Base-by-base conservation (phyloP, 2,329 filamentous ascomycete species). In the Aspergillus cejpii region DNA sequence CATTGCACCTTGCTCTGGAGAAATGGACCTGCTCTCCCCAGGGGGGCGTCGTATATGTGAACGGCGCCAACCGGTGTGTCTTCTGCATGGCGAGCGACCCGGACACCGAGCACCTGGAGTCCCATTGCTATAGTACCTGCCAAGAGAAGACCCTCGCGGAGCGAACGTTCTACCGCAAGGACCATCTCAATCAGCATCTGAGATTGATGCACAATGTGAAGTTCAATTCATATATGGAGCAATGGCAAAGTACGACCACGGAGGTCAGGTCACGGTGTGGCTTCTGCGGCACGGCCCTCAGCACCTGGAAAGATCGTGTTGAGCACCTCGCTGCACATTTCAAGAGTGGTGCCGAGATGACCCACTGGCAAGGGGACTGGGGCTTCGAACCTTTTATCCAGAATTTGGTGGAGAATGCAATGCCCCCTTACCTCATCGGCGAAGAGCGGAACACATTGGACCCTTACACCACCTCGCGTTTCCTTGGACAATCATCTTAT, bases 111-210 rank as follows among this genome's bases (percentile, higher is more conserved):
- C 80, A 83, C 59, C 58, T 81, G 12, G 78, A 80, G 52, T 70
- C 67, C 6, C 80, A 83, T 64, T 79, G 81, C 51, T 79, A 78
- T 58, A 65, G 67, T 26, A 67, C 71, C 21, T 83, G 80, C 54
- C 75, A 78, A 52, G 77, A 81, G 51, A 82, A 82, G 58, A 76
- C 76, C 3, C 51, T 74, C 1, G 74, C 79, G 37, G 76, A 80
- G 45, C 71, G 79, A 27, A 81, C 77, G 0, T 82, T 81, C 58
- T 81, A 78, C 55, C 69, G 79, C 20, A 81, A 81, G 59, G 79
- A 82, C 54, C 79, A 82, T 55, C 68, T 82, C 10, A 73, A 78
- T 39, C 79, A 82, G 54, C 79, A 82, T 58, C 62, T 81, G 24
- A 71, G 77, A 27, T 64, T 81, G 42, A 79, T 81, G 70, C 79